Evolutionary conservation across 139 green algal genomes (phyloP), one percentile per base, ranked within the genome.

Genomic region (Ulvella scutata): DNA sequence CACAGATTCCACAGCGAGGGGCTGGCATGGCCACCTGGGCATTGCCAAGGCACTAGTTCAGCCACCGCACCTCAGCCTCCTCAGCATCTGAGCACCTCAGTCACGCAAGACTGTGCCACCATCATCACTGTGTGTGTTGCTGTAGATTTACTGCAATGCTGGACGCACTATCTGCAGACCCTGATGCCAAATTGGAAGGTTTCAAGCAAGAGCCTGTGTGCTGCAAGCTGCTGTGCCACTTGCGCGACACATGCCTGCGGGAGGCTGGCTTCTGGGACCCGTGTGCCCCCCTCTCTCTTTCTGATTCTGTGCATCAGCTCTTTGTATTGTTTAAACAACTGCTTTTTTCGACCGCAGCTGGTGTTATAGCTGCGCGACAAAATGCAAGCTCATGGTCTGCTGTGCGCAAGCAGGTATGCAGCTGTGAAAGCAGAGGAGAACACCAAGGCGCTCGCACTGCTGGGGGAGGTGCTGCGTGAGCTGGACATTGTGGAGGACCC

Each of bases 371-470:
- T n/a, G n/a, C n/a, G n/a, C n/a, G n/a, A n/a, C n/a, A n/a, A n/a
- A n/a, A n/a, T n/a, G n/a, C n/a, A n/a, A n/a, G n/a, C n/a, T n/a
- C n/a, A n/a, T n/a, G n/a, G n/a, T n/a, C n/a, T n/a, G n/a, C n/a
- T n/a, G n/a, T n/a, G n/a, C n/a, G n/a, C n/a, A n/a, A n/a, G n/a
- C n/a, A n/a, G n/a, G n/a, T n/a, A n/a, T n/a, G 61, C 74, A 4
- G 37, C 43, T 23, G 85, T 95, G 51, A 94, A 96, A 76, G 72
- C 73, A 0, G 61, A 78, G 38, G 91, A 96, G 78, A 92, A 94
- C 78, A 76, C 77, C 4, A 78, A 82, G 7, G 89, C 91, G 2
- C 75, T 96, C 36, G 62, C 80, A 43, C 79, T 95, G 28, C 75
- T 92, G 39, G 82, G 84, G 36, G 36, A 76, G 10, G 74, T 88